Conservation (phyloP, 2,329 filamentous ascomycete genomes). For the Botrytis medusae region DNA sequence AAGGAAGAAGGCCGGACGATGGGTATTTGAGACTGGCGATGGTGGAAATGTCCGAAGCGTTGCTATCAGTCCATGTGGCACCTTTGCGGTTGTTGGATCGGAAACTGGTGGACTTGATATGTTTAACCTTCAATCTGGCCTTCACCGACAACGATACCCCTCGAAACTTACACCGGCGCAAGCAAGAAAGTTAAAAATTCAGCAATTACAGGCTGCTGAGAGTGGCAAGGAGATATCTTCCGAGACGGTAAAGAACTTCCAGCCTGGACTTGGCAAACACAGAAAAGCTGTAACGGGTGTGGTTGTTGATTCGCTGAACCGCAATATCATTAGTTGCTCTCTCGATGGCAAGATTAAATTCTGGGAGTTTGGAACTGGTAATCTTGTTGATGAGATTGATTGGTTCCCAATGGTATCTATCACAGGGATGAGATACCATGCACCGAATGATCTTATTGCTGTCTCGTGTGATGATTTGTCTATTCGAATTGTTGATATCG, state of each 20-base stretch:
- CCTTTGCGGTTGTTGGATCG: conserved; percentile 88
- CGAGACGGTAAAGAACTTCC: conserved; percentile 30
- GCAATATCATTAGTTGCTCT: conserved; percentile 79
- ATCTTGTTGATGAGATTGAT: conserved; percentile 75
- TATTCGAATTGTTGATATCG: conserved; percentile 84
- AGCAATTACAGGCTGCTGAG: conserved; percentile 50
- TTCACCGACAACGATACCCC: conserved; percentile 85
- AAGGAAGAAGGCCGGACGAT: conserved; percentile 85
- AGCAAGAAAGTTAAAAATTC: conserved; percentile 70
- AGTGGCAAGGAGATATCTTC: conserved; percentile 28
- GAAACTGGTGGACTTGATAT: conserved; percentile 82
- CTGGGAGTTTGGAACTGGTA: conserved; percentile 90
- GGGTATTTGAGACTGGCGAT: conserved; percentile 88
- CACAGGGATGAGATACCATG: conserved; percentile 75
- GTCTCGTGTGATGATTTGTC: conserved; percentile 87
- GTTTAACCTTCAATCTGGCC: conserved; percentile 94
- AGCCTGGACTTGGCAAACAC: conserved; percentile 66
- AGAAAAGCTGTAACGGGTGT: conserved; percentile 81
- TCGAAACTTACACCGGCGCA: conserved; percentile 74
- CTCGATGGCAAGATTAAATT: conserved; percentile 94
- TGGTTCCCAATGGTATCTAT: conserved; percentile 78
- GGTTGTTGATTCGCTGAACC: conserved; percentile 86
- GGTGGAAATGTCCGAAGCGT: conserved; percentile 81
- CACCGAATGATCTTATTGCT: conserved; percentile 79
- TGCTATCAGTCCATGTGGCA: conserved; percentile 86